Evolutionary conservation across 176 grass and related monocot species (phyloP).

Genomic region (Neostapfia colusana): DNA sequence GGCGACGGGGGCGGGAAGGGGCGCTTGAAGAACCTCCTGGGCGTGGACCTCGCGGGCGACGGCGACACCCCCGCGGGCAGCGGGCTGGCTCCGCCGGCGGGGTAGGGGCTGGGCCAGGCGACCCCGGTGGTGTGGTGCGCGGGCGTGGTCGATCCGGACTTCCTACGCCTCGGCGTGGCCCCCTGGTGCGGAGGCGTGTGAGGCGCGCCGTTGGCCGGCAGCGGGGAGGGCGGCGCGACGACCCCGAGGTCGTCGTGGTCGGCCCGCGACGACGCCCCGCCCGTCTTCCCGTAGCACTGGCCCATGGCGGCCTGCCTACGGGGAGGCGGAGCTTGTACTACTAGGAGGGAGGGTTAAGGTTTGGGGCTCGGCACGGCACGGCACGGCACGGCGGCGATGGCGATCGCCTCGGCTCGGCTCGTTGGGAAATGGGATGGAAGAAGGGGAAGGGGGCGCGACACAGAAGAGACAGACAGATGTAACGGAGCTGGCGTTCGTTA

Average conservation of each 20-base stretch:
- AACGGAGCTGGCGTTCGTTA: slow-evolving; percentile 41
- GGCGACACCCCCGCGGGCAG: slow-evolving; percentile 77
- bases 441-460: neutral
- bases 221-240: slow-evolving; percentile 25
- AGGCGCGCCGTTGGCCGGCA: slow-evolving; percentile 42
- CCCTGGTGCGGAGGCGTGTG: slow-evolving; percentile 31
- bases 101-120: slow-evolving; percentile 83
- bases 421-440: slow-evolving; percentile 22
- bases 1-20: slow-evolving; percentile 96
- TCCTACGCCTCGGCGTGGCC: slow-evolving; percentile 23
- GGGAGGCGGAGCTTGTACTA: slow-evolving; percentile 3
- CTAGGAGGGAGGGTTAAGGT: slow-evolving; percentile 40
- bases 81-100: slow-evolving; percentile 51
- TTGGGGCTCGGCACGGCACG: slow-evolving; percentile 23
- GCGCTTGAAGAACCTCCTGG: slow-evolving; percentile 79
- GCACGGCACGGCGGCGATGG: neutral
- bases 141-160: slow-evolving; percentile 51
- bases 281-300: slow-evolving; percentile 78
- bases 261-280: slow-evolving; percentile 38
- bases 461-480: slow-evolving; percentile 19
- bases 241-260: slow-evolving; percentile 26
- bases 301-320: slow-evolving; percentile 51
- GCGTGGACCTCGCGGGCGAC: slow-evolving; percentile 83
- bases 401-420: neutral
- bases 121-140: slow-evolving; percentile 44